Base-by-base conservation (phyloP, 2,329 filamentous ascomycete genomes). In the Xylariaceae sp. region DNA sequence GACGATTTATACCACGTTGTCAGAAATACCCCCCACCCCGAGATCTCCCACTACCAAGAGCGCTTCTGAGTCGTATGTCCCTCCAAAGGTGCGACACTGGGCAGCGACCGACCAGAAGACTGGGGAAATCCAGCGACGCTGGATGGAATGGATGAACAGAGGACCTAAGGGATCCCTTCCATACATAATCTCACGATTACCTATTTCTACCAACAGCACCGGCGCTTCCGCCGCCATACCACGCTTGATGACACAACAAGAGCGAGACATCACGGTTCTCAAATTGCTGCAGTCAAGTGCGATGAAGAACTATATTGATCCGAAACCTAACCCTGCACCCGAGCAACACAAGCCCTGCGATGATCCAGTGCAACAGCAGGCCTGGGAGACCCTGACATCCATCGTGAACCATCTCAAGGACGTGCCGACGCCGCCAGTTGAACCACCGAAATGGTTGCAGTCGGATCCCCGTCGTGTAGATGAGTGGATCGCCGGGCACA, bases 11-110 rank as follows among this genome's bases (percentile, higher is more conserved):
- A 74, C 75, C 1, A 74, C 76, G 42, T 59, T 68, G 1, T 69
- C 73, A 3, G 79, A 83, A 52, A 81, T 83, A 42, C 80, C 80
- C 1, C 68, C 74, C 2, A 77, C 77, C 3, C 78, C 80, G 11
- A 78, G 77, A 58, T 82, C 79, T 11, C 80, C 80, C 0, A 64
- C 65, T 1, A 66, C 61, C 7, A 73, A 74, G 56, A 9, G 12
- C 12, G 52, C 58, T 3, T 48, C 35, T 48, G 54, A 52, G 52
- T 54, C 31, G 36, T 51, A 10, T 57, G 62, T 30, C 42, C 59
- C 52, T 38, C 54, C 54, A 22, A 71, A 27, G 22, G 22, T 27
- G 22, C 22, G 22, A 27, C 22, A 27, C 22, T 27, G 22, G 22
- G 22, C 22, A 27, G 22, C 22, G 9, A 66, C 70, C 14, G 69